phyloP scores from a whole-genome alignment of 345 rosid species.

The Arabidopsis suecica region DNA sequence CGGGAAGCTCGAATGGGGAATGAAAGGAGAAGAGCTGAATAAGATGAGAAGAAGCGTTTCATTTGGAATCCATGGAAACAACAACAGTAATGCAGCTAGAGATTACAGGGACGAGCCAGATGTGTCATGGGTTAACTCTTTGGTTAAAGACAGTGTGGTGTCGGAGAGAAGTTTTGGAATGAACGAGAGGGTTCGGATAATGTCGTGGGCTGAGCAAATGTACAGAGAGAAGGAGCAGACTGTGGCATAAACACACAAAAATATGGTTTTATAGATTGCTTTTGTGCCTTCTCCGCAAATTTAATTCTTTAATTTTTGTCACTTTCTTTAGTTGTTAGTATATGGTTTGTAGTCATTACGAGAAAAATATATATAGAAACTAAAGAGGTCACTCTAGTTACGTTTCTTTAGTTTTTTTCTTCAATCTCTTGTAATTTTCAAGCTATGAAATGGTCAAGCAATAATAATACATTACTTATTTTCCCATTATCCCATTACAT shows the following conservation, averaged over 20 bases:
- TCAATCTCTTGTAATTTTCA: conserved; percentile 1
- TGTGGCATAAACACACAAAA: conserved; percentile 60
- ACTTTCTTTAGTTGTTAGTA: conserved; percentile 20
- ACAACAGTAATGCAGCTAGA: conserved; percentile 37
- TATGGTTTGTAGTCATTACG: conserved; percentile 20
- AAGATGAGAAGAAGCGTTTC: conserved; percentile 88
- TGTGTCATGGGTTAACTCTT: conserved; percentile 88
- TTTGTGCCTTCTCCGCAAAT: conserved; percentile 15
- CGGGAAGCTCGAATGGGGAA: conserved; percentile 96
- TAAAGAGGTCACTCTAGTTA: too few species aligned
- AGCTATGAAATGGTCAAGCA: conserved; percentile 17
- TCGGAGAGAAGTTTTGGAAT: conserved; percentile 36
- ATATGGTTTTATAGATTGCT: neutral
- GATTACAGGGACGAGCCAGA: conserved; percentile 71
- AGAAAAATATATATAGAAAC: neutral
- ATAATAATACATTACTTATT: conserved; percentile 9
- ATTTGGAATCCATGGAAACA: conserved; percentile 72
- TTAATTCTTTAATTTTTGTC: conserved; percentile 41
- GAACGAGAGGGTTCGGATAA: conserved; percentile 35
- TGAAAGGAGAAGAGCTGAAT: conserved; percentile 85
- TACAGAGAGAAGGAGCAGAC: conserved; percentile 89
- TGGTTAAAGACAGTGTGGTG: conserved; percentile 67
- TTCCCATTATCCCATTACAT: neutral
- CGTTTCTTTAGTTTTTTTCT: neutral
- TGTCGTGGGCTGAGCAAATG: conserved; percentile 78